Evolutionary conservation across 345 rosid species (phyloP), one percentile per base, ranked within the genome.

Genomic region (Anastatica hierochuntica): DNA sequence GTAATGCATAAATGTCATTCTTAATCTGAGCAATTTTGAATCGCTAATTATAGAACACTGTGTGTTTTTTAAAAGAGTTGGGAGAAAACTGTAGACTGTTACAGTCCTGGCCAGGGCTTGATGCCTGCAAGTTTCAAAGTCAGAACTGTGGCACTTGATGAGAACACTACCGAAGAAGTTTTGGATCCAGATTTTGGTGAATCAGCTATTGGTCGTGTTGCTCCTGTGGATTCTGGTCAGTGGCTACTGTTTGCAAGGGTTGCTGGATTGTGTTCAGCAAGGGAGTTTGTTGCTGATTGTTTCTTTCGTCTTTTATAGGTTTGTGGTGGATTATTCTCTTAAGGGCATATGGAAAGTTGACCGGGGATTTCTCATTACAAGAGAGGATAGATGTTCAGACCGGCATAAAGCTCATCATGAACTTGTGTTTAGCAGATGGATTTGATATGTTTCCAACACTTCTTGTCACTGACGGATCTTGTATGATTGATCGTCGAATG

Each of bases 81-180:
- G 96, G 96, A 87, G 80, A 87, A 81, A 72, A 87, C 96, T 0
- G 96, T 87, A 49, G 96, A 87, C 69, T 87, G 94, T 64, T 87
- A 83, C 70, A 83, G 96, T 71, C 96, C 94, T 3, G 96, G 96
- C 6, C 96, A 81, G 62, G 96, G 96, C 1, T 70, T 87, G 67
- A 87, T 87, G 96, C 96, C 96, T 16, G 94, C 96, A 8, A 87
- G 96, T 76, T 87, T 87, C 33, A 87, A 87, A 67, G 94, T 87
- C 24, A 81, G 87, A 67, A 62, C 67, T 2, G 89, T 83, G 38
- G 76, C 82, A 6, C 74, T 87, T 10, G 89, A 83, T 54, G 82
- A 76, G 24, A 74, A 75, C 44, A 79, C 72, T 61, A 41, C 68
- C 3, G 96, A 87, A 72, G 96, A 87, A 66, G 89, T 83, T 43